These are phyloP conservation scores for Rhodomyrtus tomentosa DNA, from an alignment of 345 rosid genomes.

Conservation along the genomic window DNA sequence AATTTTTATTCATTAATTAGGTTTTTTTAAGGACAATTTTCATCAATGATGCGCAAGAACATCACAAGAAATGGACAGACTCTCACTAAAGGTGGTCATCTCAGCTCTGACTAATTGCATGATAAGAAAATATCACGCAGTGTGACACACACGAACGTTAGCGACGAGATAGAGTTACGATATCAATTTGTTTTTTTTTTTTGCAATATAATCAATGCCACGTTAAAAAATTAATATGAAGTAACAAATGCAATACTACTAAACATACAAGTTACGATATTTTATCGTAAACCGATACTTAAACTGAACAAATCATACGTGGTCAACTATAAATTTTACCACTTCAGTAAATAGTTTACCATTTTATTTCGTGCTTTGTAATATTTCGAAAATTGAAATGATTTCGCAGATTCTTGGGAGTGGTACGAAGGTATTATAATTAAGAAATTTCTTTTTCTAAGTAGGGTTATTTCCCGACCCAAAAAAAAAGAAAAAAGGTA, in stretches of 20 bases:
- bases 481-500: no score
- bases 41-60: no score
- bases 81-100: not conserved
- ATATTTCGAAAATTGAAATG: not conserved
- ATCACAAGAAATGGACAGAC: not conserved
- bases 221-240: not conserved
- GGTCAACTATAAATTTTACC: not conserved
- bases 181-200: not conserved
- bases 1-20: no score
- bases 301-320: not conserved
- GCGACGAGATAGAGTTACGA: fast-evolving
- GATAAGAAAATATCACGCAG: not conserved
- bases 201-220: not conserved
- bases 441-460: not conserved
- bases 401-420: not conserved
- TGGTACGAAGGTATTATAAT: no score
- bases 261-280: not conserved
- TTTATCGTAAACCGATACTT: fast-evolving
- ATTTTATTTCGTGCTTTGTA: fast-evolving
- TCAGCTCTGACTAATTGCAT: not conserved
- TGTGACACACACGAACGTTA: not conserved
- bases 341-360: not conserved
- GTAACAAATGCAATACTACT: not conserved
- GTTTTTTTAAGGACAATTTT: no score
- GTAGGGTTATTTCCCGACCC: not conserved